Conservation (phyloP, 805 yeast genomes). For the Cyberlindnera xylosilytica region DNA sequence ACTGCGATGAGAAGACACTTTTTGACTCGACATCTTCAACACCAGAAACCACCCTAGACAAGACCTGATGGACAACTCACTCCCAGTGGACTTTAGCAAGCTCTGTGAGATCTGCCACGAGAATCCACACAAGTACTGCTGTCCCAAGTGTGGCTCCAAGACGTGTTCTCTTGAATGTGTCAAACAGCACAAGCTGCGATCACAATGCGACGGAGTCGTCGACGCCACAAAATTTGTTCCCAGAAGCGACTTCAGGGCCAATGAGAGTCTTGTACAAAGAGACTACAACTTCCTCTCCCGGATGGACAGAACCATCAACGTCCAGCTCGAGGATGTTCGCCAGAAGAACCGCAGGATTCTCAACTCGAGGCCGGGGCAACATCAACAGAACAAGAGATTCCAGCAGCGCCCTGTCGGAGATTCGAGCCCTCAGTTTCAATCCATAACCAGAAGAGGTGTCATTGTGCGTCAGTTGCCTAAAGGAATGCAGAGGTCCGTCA, state of each 20-base stretch:
- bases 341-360: conserved; percentile 44
- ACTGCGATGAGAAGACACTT: background rate
- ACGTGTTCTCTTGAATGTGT: conserved; percentile 77
- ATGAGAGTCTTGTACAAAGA: conserved; percentile 49
- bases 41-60: too few relatives aligned
- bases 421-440: background rate
- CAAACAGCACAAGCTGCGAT: conserved; percentile 58
- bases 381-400: conserved; percentile 25
- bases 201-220: conserved; percentile 63
- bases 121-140: conserved; percentile 56
- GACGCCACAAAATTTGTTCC: conserved; percentile 60
- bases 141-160: conserved; percentile 69
- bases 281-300: conserved; percentile 75
- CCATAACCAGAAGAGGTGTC: conserved; percentile 59
- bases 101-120: conserved; percentile 47
- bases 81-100: conserved; percentile 8
- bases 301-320: conserved; percentile 56
- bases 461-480: conserved; percentile 57
- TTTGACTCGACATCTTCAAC: background rate
- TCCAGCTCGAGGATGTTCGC: conserved; percentile 51
- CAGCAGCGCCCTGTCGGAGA: conserved; percentile 13
- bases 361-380: conserved; percentile 8
- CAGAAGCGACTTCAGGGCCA: conserved; percentile 41
- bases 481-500: conserved; percentile 67
- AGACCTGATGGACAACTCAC: too few relatives aligned